Base-by-base conservation (phyloP, 208 protist species). In the Wallacemonas sp. region DNA sequence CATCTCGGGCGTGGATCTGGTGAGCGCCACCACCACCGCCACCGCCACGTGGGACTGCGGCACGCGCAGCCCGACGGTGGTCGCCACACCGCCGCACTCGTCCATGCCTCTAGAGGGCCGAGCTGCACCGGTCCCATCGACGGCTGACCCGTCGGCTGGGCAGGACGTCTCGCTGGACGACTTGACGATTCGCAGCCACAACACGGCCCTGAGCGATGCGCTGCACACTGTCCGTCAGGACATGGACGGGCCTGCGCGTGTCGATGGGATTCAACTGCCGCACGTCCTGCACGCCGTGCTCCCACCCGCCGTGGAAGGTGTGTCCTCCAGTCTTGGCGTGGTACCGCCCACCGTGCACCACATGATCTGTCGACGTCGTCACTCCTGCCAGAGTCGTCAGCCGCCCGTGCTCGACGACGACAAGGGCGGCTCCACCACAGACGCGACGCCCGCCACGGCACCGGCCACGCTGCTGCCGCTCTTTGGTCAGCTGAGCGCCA, bases 401-500 rank as follows among this genome's bases (percentile, higher is more conserved):
- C n/a, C n/a, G n/a, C n/a, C 36, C 36, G 36, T 16, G 36, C 8
- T 16, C 36, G 36, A 39, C 36, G 36, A 39, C 36, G 12, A 39
- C 36, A 12, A 39, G 8, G 36, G 36, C 36, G 36, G 12, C 36
- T 39, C n/a, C n/a, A 39, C 36, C 36, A 39, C 36, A 39, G 36
- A 39, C 36, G 36, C 36, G 8, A 39, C 36, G 36, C 36, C 36
- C 4, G 5, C 10, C 42, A 48, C 42, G 11, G 23, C 57, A 38
- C 38, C 14, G 38, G 12, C 23, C n/a, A 25, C 25, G 3, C 38
- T 71, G 10, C 12, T 8, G 3, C 57, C 57, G 16, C 25, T 57
- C 16, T 77, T 57, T 45, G 74, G 59, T 1, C 73, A 71, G 26
- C 74, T 72, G 41, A 74, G 50, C 12, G 59, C 77, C n/a, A 72